Percentiles rank a stretch among this genome's conserved stretches.
phyloP scores from a whole-genome alignment of 495 filamentous ascomycete species.

The Haplographium delicatum region DNA sequence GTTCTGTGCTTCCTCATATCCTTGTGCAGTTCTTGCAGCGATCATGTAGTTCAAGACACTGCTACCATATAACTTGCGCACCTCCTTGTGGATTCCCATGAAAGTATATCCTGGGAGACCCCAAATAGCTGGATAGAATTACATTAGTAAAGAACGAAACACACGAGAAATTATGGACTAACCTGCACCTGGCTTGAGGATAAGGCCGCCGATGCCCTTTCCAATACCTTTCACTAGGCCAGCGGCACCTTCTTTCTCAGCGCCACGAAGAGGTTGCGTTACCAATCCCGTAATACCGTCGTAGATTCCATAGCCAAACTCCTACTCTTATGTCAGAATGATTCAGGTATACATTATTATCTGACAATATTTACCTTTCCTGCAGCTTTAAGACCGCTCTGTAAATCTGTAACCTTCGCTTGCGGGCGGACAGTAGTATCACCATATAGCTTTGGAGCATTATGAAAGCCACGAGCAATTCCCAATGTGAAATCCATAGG shows the following conservation, averaged over 20 bases:
- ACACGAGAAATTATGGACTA: conserved; percentile 13
- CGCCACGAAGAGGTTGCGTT: conserved; percentile 62
- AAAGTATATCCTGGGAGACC: conserved; percentile 67
- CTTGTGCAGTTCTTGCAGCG: conserved; percentile 65
- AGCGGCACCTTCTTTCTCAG: conserved; percentile 59
- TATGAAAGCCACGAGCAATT: conserved; percentile 80
- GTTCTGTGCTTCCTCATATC: conserved; percentile 53
- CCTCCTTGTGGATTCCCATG: conserved; percentile 69
- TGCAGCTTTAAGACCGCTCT: conserved; percentile 60
- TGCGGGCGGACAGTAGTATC: conserved; percentile 64
- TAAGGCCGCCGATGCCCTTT: conserved; percentile 66
- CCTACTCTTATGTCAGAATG: conserved; percentile 31
- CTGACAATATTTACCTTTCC: conserved; percentile 37
- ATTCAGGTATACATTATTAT: not conserved
- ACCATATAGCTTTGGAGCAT: conserved; percentile 72
- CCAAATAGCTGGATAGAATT: conserved; percentile 43
- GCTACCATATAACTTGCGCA: conserved; percentile 56
- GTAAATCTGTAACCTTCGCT: conserved; percentile 65
- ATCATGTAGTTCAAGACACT: conserved; percentile 68
- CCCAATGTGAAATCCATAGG: conserved; percentile 78
- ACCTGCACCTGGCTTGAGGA: conserved; percentile 68
- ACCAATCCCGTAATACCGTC: conserved; percentile 69
- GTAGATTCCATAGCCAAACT: conserved; percentile 62
- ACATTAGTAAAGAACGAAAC: not conserved
- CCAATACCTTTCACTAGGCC: conserved; percentile 73